phyloP scores from a whole-genome alignment of 1,284 basidiomycete species.

The Binderoboletus segoi region DNA sequence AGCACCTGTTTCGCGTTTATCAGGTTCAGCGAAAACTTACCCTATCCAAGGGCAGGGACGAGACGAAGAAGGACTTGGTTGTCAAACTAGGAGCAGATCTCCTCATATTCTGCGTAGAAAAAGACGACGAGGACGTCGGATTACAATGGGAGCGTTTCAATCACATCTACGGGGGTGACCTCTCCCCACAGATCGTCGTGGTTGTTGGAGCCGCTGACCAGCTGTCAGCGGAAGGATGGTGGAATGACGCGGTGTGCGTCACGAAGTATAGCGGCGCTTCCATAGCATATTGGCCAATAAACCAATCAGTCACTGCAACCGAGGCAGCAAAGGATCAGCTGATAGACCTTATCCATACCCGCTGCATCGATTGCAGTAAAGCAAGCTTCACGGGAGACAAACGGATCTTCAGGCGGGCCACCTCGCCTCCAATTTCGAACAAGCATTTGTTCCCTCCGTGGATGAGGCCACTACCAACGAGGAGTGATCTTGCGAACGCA shows the following conservation, averaged over 20 bases:
- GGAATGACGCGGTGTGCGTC: constrained; percentile 9
- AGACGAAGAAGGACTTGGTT: neutral
- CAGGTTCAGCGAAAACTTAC: constrained; percentile 16
- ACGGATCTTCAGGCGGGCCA: constrained; percentile 14
- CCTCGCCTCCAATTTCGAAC: neutral
- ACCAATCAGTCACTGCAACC: neutral
- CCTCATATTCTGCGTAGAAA: constrained; percentile 26
- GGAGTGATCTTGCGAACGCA: no score
- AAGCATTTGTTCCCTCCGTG: constrained; percentile 2
- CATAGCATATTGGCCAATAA: constrained; percentile 23
- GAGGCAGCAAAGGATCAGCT: constrained; percentile 8
- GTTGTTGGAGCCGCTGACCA: constrained; percentile 23
- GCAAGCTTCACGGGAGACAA: constrained; percentile 5
- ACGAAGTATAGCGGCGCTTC: constrained; percentile 1
- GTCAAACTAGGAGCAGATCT: constrained; percentile 29
- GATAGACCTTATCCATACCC: constrained; percentile 17
- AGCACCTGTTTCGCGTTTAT: constrained; percentile 23
- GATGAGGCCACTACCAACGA: neutral
- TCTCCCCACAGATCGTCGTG: constrained; percentile 30
- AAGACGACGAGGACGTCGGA: constrained; percentile 12
- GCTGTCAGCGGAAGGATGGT: constrained; percentile 24
- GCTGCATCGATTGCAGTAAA: constrained; percentile 29
- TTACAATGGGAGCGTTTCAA: constrained; percentile 30
- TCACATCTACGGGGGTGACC: constrained; percentile 27
- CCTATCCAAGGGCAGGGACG: neutral